Evolutionary conservation across 768 basidiomycete species (phyloP).

Genomic region (Hebeloma cylindrosporum): DNA sequence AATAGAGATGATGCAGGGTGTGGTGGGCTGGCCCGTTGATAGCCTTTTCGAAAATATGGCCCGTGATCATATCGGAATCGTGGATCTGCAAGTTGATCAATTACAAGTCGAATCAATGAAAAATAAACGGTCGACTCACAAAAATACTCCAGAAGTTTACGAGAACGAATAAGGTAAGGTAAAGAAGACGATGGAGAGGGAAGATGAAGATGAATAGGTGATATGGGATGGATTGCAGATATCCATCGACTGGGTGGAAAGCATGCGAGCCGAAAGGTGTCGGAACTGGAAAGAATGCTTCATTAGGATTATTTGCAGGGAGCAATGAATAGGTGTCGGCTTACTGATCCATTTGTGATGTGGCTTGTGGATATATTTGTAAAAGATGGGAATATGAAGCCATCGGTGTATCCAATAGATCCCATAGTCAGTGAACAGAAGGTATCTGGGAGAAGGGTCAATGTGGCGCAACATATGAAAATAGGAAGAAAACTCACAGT

Average conservation of each 20-base stretch:
- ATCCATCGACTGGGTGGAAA: constrained; percentile 96
- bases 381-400: constrained; percentile 81
- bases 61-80: constrained; percentile 98
- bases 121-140: constrained; percentile 43
- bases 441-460: constrained; percentile 23
- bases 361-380: constrained; percentile 93
- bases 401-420: constrained; percentile 98
- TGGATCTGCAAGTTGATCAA: constrained; percentile 65
- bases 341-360: constrained; percentile 98
- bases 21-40: constrained; percentile 99
- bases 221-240: constrained; percentile 91
- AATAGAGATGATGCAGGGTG: constrained; percentile 95
- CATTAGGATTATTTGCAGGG: neutral
- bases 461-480: neutral
- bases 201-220: constrained; percentile 90
- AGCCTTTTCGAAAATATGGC: constrained; percentile 78
- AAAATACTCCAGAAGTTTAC: constrained; percentile 96
- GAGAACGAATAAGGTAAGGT: constrained; percentile 83
- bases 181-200: constrained; percentile 84
- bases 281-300: constrained; percentile 63
- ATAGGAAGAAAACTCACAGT: constrained; percentile 49
- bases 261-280: constrained; percentile 98
- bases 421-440: constrained; percentile 72
- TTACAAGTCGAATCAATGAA: neutral
- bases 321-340: constrained; percentile 33